Conservation (phyloP, 2,329 filamentous ascomycete genomes). For the Arthrobotrys sphaeroides region DNA sequence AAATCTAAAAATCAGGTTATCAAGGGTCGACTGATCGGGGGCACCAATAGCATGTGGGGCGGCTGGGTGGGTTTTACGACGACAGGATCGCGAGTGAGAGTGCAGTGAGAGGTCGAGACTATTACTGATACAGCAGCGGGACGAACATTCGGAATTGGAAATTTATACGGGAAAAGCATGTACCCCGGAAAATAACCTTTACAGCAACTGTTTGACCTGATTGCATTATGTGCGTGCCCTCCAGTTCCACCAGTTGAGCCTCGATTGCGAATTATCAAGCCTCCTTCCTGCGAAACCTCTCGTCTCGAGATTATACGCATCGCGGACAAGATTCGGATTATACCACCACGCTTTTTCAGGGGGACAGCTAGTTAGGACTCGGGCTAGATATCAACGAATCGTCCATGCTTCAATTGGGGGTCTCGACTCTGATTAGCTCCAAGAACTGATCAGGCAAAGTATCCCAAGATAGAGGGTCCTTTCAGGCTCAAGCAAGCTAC, state of each 20-base stretch:
- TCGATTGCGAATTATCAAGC: neutral
- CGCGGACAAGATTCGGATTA: neutral
- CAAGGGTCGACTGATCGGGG: slow-evolving; percentile 22
- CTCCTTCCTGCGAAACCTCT: neutral
- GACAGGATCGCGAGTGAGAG: slow-evolving; percentile 16
- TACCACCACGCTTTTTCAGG: slow-evolving; percentile 4
- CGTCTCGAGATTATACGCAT: too few species aligned
- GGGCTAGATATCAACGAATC: slow-evolving; percentile 10
- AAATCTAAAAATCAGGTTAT: slow-evolving; percentile 34
- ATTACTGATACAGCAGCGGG: slow-evolving; percentile 34
- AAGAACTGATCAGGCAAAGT: slow-evolving; percentile 6
- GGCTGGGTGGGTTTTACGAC: slow-evolving; percentile 23
- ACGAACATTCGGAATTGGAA: slow-evolving; percentile 6
- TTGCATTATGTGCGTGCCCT: too few species aligned
- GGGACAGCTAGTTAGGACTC: too few species aligned
- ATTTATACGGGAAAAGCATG: neutral
- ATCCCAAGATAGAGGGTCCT: slow-evolving; percentile 12
- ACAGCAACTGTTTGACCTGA: slow-evolving; percentile 11
- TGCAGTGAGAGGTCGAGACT: slow-evolving; percentile 5
- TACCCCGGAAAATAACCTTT: slow-evolving; percentile 9
- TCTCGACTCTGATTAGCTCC: slow-evolving; percentile 42
- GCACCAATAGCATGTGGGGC: slow-evolving; percentile 28
- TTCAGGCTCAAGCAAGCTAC: slow-evolving; percentile 27
- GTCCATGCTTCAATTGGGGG: slow-evolving; percentile 12
- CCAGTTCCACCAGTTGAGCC: too few species aligned